Evolutionary conservation across 2,329 filamentous ascomycete species (phyloP).

Genomic region (Dichotomopilus funicola): DNA sequence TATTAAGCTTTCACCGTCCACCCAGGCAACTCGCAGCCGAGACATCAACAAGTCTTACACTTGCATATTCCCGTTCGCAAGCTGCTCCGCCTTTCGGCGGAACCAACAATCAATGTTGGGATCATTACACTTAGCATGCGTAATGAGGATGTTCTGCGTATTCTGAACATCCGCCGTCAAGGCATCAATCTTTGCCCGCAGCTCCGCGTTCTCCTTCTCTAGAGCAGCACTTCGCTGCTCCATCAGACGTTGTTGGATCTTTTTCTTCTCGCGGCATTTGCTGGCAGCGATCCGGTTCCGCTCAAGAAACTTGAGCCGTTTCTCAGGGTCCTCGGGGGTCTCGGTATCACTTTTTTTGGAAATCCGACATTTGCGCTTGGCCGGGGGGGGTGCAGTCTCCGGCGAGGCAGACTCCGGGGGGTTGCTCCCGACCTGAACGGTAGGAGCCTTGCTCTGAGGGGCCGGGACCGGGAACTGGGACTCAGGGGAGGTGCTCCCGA

Average conservation of each 20-base stretch:
- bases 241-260: conserved; percentile 41
- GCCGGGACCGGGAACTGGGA: too few species aligned
- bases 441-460: too few species aligned
- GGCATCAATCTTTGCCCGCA: conserved; percentile 38
- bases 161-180: conserved; percentile 41
- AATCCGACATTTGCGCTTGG: conserved; percentile 23
- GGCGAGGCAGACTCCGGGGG: neutral
- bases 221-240: conserved; percentile 40
- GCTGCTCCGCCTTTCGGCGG: conserved; percentile 44
- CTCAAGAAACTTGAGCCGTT: conserved; percentile 55
- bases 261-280: conserved; percentile 66
- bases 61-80: conserved; percentile 28
- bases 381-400: conserved; percentile 23
- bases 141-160: conserved; percentile 47
- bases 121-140: conserved; percentile 46
- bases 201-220: conserved; percentile 37
- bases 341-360: conserved; percentile 17
- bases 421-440: too few species aligned
- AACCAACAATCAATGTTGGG: conserved; percentile 49
- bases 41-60: too few species aligned
- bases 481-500: too few species aligned
- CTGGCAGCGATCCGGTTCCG: conserved; percentile 67
- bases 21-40: too few species aligned
- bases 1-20: too few species aligned
- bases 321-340: conserved; percentile 32